These are phyloP conservation scores for Starmerella geochares DNA, from an alignment of 805 yeast species.

Conservation along the genomic window DNA sequence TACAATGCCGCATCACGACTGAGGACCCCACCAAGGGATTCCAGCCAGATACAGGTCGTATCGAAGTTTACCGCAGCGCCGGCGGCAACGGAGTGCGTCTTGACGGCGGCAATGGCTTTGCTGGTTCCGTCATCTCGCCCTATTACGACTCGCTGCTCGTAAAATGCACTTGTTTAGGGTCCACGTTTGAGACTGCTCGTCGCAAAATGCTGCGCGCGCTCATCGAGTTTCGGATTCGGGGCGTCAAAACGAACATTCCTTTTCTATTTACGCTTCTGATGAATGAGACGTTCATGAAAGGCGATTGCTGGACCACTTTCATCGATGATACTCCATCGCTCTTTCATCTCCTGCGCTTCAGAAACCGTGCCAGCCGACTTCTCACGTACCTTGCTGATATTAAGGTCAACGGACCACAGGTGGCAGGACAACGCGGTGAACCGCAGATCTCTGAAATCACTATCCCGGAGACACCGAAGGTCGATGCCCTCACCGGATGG, in stretches of 20 bases:
- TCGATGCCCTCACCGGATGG: conserved; percentile 74
- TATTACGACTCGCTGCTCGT: conserved; percentile 98
- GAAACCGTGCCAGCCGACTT: conserved; percentile 92
- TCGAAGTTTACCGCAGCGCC: conserved; percentile 94
- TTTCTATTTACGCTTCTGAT: conserved; percentile 85
- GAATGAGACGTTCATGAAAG: conserved; percentile 72
- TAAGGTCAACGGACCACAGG: conserved; percentile 91
- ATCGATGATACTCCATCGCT: conserved; percentile 95
- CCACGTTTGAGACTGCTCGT: conserved; percentile 91
- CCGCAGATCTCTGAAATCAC: conserved; percentile 79
- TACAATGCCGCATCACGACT: conserved; percentile 97
- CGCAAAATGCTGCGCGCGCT: conserved; percentile 95
- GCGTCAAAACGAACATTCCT: conserved; percentile 97
- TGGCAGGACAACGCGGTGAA: conserved; percentile 87
- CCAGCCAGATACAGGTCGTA: conserved; percentile 97
- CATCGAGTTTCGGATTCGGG: conserved; percentile 96
- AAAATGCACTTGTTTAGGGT: conserved; percentile 94
- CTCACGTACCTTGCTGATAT: conserved; percentile 85
- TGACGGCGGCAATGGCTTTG: conserved; percentile 97
- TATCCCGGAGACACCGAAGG: conserved; percentile 41
- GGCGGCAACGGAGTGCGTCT: conserved; percentile 99
- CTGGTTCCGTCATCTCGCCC: conserved; percentile 92
- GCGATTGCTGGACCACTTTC: conserved; percentile 95
- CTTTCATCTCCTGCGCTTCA: conserved; percentile 88
- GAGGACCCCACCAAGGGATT: conserved; percentile 94